Base-by-base conservation (phyloP, 768 basidiomycete genomes). In the Leccinum aurantiacum region DNA sequence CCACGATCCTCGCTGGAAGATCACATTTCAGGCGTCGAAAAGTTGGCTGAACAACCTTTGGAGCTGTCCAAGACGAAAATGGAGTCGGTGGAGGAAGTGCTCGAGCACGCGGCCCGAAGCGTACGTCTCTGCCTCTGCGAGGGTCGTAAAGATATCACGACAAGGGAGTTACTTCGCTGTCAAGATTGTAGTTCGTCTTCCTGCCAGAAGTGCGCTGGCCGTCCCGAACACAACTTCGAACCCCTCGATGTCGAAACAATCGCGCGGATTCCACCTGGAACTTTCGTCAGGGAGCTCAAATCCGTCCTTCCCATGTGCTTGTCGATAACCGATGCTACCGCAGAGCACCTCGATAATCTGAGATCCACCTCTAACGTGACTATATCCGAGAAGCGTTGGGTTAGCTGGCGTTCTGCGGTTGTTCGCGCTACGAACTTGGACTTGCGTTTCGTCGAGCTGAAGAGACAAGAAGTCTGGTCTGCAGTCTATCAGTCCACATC, bases 91-190 rank as follows among this genome's bases (percentile, higher is more conserved):
- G 47, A 71, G 9, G 78, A 83, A 27, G 77, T 96, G 19, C 80
- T 96, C 37, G 71, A 71, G 10, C 77, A 83, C 22, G 94, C 95
- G 0, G 73, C 83, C 58, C 79, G 79, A 60, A 94, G 90, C 63
- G 80, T 86, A 15, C 85, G 95, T 27, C 84, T 94, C 29, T 98
- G 95, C 70, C 76, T 82, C n/a, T 98, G 95, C 69, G 95, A 98
- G 75, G 95, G 95, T 3, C 89, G 91, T 10, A 80, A 84, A 38
- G 88, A 84, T 61, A 86, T 94, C 67, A 89, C 92, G 1, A 81
- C 79, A 10, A 80, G 86, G 35, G 78, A 80, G 35, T 76, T 95
- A 41, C 81, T 83, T 38, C 82, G 80, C 11, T 98, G 95, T 72
- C 61, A 69, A 14, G 90, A 93, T 60, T 98, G 95, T 68, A 84